Percentiles rank a stretch among this genome's conserved stretches.
phyloP scores from a whole-genome alignment of 1,284 basidiomycete species.

The Lentinus polychrous region DNA sequence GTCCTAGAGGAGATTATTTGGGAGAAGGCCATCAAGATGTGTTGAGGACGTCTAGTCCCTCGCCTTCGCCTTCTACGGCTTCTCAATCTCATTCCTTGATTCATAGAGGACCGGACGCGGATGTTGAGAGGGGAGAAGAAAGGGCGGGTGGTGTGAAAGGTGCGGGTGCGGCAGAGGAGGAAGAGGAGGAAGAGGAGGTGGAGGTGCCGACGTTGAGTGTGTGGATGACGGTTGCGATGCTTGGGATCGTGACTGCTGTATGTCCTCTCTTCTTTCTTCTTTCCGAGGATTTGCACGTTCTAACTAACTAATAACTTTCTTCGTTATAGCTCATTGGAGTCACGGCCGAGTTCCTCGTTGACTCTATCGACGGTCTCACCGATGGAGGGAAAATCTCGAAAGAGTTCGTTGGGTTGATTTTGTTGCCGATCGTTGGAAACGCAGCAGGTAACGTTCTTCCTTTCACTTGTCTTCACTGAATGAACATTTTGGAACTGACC shows the following conservation, averaged over 20 bases:
- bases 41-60: background rate
- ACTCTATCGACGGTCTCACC: slow-evolving; percentile 69
- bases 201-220: slow-evolving; percentile 55
- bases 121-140: slow-evolving; percentile 4
- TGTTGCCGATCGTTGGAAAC: slow-evolving; percentile 82
- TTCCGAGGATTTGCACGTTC: background rate
- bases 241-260: slow-evolving; percentile 61
- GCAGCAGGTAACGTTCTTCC: slow-evolving; percentile 47
- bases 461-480: background rate
- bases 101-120: too few species aligned
- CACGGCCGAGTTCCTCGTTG: slow-evolving; percentile 79
- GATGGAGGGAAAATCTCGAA: slow-evolving; percentile 41
- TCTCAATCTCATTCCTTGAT: too few species aligned
- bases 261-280: slow-evolving; percentile 19
- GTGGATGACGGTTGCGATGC: slow-evolving; percentile 46
- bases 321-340: slow-evolving; percentile 51
- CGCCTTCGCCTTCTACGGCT: too few species aligned
- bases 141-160: too few species aligned
- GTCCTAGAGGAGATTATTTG: too few species aligned
- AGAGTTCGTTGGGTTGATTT: slow-evolving; percentile 80
- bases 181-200: slow-evolving; percentile 17
- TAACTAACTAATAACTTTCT: background rate
- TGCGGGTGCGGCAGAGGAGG: background rate
- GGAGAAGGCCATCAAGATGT: background rate
- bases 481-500: too few species aligned